phyloP scores from a whole-genome alignment of 75 land plant species.

The Ceratopteris richardii region DNA sequence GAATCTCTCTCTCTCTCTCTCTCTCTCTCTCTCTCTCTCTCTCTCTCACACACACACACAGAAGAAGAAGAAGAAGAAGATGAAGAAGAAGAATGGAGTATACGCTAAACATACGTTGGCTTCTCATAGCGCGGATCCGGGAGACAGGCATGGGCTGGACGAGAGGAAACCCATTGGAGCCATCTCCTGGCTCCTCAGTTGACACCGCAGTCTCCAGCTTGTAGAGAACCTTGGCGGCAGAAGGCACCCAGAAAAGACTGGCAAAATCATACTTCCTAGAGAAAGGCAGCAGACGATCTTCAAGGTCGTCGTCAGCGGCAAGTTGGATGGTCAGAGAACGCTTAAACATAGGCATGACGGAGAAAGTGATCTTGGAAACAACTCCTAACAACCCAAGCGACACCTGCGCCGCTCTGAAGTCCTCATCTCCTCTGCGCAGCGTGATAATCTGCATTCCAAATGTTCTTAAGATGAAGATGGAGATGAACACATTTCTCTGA shows the following conservation, averaged over 20 bases:
- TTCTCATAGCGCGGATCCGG: neutral
- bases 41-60: neutral
- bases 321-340: conserved; percentile 15
- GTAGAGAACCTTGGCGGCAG: conserved; percentile 9
- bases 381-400: conserved; percentile 28
- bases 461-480: neutral
- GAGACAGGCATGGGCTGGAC: neutral
- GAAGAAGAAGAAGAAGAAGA: neutral
- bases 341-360: conserved; percentile 31
- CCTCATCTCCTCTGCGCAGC: neutral
- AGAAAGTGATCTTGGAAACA: conserved; percentile 16
- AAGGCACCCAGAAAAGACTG: conserved; percentile 20
- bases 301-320: conserved; percentile 13
- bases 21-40: neutral
- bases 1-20: no score
- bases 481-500: no score
- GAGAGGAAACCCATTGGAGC: conserved; percentile 9
- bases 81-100: neutral
- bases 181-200: conserved; percentile 15
- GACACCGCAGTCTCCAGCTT: conserved; percentile 11
- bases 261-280: conserved; percentile 11
- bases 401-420: conserved; percentile 18
- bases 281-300: conserved; percentile 4
- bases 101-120: neutral
- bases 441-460: neutral